Percentiles rank a stretch among this genome's conserved stretches.
phyloP scores from a whole-genome alignment of 2,329 filamentous ascomycete species.

The Ophiostoma novo-ulmi region DNA sequence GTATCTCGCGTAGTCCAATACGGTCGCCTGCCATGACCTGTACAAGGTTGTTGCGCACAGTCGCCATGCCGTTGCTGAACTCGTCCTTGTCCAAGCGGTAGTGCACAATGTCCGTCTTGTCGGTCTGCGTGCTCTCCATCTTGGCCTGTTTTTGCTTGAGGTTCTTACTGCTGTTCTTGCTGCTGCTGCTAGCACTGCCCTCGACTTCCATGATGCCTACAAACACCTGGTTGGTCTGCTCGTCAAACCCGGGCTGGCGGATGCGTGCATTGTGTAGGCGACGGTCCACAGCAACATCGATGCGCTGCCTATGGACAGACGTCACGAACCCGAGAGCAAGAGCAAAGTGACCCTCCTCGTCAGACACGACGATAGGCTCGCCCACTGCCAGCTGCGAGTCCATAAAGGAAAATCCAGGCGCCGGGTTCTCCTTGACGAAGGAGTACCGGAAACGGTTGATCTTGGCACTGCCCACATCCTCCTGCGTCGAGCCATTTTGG shows the following conservation, averaged over 20 bases:
- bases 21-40: constrained; percentile 81
- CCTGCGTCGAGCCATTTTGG: constrained; percentile 66
- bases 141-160: neutral
- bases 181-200: neutral
- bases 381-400: constrained; percentile 84
- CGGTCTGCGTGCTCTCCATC: constrained; percentile 31
- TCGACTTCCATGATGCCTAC: constrained; percentile 76
- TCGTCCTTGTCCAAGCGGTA: constrained; percentile 97
- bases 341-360: constrained; percentile 91
- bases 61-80: constrained; percentile 96
- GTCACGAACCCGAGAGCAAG: constrained; percentile 88
- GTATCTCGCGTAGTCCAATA: constrained; percentile 65
- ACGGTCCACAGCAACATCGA: constrained; percentile 86
- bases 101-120: constrained; percentile 46
- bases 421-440: constrained; percentile 64
- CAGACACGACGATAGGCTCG: constrained; percentile 93
- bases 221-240: constrained; percentile 75
- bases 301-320: constrained; percentile 65
- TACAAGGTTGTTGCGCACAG: constrained; percentile 87
- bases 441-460: constrained; percentile 90
- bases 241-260: constrained; percentile 69
- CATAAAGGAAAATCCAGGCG: constrained; percentile 68
- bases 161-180: neutral
- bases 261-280: constrained; percentile 81
- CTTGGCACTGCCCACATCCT: constrained; percentile 65